Percentiles rank a stretch among this genome's conserved stretches.
phyloP scores from a whole-genome alignment of 2,329 filamentous ascomycete species.

The Curvularia eragrostidis region DNA sequence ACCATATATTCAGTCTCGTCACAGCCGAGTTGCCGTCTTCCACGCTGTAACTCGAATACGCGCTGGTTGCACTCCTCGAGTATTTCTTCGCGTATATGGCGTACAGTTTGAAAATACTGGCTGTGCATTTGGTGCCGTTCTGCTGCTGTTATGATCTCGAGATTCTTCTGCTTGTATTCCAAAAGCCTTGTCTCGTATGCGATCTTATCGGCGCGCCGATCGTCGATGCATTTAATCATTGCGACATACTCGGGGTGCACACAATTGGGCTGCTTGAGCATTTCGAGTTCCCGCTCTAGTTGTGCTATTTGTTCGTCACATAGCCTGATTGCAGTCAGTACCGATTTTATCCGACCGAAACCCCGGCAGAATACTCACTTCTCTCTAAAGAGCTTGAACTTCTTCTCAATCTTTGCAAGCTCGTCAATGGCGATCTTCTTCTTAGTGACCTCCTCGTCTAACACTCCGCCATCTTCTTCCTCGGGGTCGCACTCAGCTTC shows the following conservation, averaged over 20 bases:
- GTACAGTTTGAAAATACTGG: conserved; percentile 86
- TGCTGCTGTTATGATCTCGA: conserved; percentile 75
- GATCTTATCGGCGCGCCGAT: conserved; percentile 80
- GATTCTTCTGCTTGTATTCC: conserved; percentile 73
- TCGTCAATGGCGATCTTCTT: conserved; percentile 82
- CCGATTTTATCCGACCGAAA: conserved; percentile 5
- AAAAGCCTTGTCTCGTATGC: conserved; percentile 76
- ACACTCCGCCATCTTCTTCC: conserved; percentile 47
- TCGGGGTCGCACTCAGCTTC: conserved; percentile 57
- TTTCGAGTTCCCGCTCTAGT: conserved; percentile 71
- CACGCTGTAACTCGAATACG: conserved; percentile 91
- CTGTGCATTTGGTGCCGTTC: conserved; percentile 85
- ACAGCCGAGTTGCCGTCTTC: conserved; percentile 79
- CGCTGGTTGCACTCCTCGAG: conserved; percentile 84
- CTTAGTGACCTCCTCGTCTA: conserved; percentile 66
- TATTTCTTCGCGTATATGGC: conserved; percentile 80
- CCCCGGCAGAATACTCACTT: conserved; percentile 59
- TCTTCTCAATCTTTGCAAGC: conserved; percentile 80
- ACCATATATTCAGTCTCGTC: conserved; percentile 82
- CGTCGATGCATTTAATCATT: conserved; percentile 86
- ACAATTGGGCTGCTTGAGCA: conserved; percentile 64
- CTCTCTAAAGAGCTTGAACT: conserved; percentile 85
- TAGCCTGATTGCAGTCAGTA: conserved; percentile 63
- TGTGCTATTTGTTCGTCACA: conserved; percentile 87
- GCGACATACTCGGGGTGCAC: conserved; percentile 91